Percentiles rank a stretch among this genome's conserved stretches.
Evolutionary conservation across 352 stramenopile genomes (phyloP).

Genomic region (Pythium aphanidermatum): DNA sequence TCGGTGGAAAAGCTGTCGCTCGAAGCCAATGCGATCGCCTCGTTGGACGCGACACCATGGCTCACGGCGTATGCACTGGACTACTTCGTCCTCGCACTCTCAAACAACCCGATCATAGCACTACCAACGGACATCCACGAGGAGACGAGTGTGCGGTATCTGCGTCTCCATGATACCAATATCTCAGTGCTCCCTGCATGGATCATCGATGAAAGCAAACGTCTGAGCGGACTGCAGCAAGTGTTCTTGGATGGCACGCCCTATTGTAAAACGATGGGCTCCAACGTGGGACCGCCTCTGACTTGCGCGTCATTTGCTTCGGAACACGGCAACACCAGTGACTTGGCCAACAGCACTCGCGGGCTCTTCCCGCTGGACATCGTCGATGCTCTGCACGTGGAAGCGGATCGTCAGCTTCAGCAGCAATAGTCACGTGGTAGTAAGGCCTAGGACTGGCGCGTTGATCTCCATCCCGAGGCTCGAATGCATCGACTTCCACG

Average conservation of each 20-base stretch:
- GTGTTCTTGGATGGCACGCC: conserved; percentile 6
- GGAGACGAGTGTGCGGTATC: conserved; percentile 1
- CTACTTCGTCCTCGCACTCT: conserved; percentile 8
- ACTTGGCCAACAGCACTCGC: background rate
- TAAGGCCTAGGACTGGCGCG: too few species aligned
- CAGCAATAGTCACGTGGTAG: too few species aligned
- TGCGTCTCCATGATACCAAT: conserved; percentile 10
- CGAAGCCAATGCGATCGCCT: conserved; percentile 10
- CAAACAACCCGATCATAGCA: conserved; percentile 4
- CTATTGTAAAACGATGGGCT: background rate
- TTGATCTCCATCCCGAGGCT: too few species aligned
- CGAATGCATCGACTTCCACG: too few species aligned
- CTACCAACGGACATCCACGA: conserved; percentile 2
- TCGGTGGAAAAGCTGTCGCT: conserved; percentile 11
- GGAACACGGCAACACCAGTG: conserved; percentile 1
- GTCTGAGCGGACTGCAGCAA: background rate
- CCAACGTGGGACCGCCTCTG: background rate
- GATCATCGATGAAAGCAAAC: background rate
- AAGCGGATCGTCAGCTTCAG: too few species aligned
- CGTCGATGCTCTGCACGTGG: too few species aligned
- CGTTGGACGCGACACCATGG: background rate
- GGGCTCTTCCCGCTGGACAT: conserved; percentile 2
- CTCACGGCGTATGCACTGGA: conserved; percentile 1
- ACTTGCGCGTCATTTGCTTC: too few species aligned
- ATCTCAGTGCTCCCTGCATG: conserved; percentile 3